Conservation (phyloP, 495 filamentous ascomycete genomes). For the Podospora pseudocomata region DNA sequence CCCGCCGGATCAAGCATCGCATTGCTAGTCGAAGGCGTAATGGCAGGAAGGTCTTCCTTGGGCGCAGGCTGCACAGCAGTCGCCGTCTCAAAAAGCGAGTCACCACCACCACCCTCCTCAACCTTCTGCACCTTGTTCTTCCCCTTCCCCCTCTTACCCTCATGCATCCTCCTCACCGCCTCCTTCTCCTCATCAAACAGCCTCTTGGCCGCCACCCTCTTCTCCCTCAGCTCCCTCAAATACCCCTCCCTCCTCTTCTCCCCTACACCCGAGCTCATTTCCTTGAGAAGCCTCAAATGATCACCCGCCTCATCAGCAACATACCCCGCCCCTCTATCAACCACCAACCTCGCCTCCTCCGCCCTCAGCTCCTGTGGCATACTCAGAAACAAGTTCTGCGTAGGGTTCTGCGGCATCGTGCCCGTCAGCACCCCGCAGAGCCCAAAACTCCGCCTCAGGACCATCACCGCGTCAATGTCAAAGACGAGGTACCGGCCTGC, state of each 20-base stretch:
- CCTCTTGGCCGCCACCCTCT: constrained; percentile 40
- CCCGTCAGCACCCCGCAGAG: constrained; percentile 87
- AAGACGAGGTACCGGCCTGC: constrained; percentile 83
- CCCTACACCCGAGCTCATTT: constrained; percentile 38
- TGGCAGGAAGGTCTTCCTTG: constrained; percentile 21
- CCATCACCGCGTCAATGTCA: constrained; percentile 75
- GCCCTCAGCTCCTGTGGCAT: constrained; percentile 85
- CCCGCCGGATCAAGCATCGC: constrained; percentile 32
- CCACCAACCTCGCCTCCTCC: constrained; percentile 80
- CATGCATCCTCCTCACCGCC: constrained; percentile 32
- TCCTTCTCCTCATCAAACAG: constrained; percentile 38
- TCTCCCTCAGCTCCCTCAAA: constrained; percentile 37
- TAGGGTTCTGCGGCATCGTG: constrained; percentile 82
- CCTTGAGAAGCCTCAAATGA: constrained; percentile 59
- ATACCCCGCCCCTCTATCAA: constrained; percentile 74
- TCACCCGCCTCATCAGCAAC: constrained; percentile 70
- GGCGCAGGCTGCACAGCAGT: not conserved
- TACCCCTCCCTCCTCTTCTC: constrained; percentile 51
- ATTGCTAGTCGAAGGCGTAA: constrained; percentile 27
- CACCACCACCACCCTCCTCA: constrained; percentile 24
- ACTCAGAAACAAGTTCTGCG: constrained; percentile 92
- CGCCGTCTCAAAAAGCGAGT: constrained; percentile 44
- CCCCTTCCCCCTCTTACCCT: constrained; percentile 30
- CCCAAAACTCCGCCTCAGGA: constrained; percentile 74
- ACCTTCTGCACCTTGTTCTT: constrained; percentile 19